Evolutionary conservation across 2,329 filamentous ascomycete genomes (phyloP), one percentile per base, ranked within the genome.

Genomic region (Aspergillus clavatus): DNA sequence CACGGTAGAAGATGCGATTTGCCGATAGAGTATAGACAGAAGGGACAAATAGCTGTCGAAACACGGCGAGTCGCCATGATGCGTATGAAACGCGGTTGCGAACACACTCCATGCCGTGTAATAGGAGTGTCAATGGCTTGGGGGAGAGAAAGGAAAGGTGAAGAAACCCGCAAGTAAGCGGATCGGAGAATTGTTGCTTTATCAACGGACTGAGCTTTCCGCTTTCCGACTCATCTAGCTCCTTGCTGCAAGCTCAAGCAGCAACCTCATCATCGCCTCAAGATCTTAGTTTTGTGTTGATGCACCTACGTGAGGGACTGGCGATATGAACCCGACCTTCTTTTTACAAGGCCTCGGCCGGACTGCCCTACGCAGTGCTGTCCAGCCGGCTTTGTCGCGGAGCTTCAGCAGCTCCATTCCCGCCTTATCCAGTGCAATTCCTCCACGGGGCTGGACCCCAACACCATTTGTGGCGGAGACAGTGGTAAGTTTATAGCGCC

Each of bases 401-500:
- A 61, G 48, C 51, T 66, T 66, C 46, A 52, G 62, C 10, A 63
- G 50, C 57, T 59, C 52, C 44, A 44, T 52, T 43, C 54, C 56
- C 21, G 53, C 54, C 31, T 45, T 55, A 45, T 60, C 62, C 35
- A 55, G 50, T 43, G 38, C 46, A 28, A 45, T 46, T 52, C 62
- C 70, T 40, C 63, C 69, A 52, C 67, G 64, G 51, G 65, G 59
- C 39, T 74, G 72, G 72, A 72, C 68, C 18, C 76, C 76, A n/a
- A 76, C 75, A 24, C 76, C 76, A 16, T 76, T 72, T 44, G 72
- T 79, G 43, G 78, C 75, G 10, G 76, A 79, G 66, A 77, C 75
- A 43, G 70, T 77, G 55, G 75, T 78, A 70, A 55, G 67, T 81
- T 70, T 60, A 14, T 8, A 5, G 0, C 2, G 10, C 27, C 4